Conservation (phyloP, 2,329 filamentous ascomycete species). For the Fusarium ramigenum region DNA sequence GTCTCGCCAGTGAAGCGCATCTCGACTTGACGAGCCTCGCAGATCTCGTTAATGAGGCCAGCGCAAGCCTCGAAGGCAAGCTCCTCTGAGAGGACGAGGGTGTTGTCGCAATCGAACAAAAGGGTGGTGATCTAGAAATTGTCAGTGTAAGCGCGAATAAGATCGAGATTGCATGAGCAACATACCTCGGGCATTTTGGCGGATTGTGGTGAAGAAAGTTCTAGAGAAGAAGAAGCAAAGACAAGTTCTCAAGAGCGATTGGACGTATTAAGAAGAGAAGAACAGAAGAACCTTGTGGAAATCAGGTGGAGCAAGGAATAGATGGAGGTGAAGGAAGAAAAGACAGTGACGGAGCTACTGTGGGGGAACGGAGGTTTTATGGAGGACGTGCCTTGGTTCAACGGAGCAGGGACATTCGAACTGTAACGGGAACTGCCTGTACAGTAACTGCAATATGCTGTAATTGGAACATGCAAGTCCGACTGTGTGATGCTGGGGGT, state of each 20-base stretch:
- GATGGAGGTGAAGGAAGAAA: slow-evolving; percentile 7
- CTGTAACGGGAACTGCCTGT: background rate
- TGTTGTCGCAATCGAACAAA: slow-evolving; percentile 88
- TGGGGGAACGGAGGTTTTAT: slow-evolving; percentile 47
- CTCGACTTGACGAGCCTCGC: slow-evolving; percentile 69
- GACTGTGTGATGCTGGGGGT: slow-evolving; percentile 14
- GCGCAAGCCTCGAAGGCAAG: slow-evolving; percentile 92
- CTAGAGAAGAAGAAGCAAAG: background rate
- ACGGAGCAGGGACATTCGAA: slow-evolving; percentile 7
- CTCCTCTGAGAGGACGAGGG: slow-evolving; percentile 89
- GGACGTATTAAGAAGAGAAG: slow-evolving; percentile 12
- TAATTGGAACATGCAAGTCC: slow-evolving; percentile 26
- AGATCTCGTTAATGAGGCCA: slow-evolving; percentile 87
- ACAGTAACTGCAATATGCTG: background rate
- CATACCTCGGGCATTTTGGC: slow-evolving; percentile 49
- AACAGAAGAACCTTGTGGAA: slow-evolving; percentile 18
- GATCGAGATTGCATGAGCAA: background rate
- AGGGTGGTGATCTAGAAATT: slow-evolving; percentile 67
- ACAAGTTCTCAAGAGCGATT: background rate
- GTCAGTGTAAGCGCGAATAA: slow-evolving; percentile 2
- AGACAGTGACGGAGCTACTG: slow-evolving; percentile 20
- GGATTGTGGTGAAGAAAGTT: slow-evolving; percentile 8
- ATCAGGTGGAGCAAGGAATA: slow-evolving; percentile 12
- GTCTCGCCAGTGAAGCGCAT: slow-evolving; percentile 80
- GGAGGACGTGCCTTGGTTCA: slow-evolving; percentile 51